A percentile compares a stretch with the other conserved stretches of the same genome.
phyloP scores from a whole-genome alignment of 345 rosid species.

The Bruguiera gymnorhiza region DNA sequence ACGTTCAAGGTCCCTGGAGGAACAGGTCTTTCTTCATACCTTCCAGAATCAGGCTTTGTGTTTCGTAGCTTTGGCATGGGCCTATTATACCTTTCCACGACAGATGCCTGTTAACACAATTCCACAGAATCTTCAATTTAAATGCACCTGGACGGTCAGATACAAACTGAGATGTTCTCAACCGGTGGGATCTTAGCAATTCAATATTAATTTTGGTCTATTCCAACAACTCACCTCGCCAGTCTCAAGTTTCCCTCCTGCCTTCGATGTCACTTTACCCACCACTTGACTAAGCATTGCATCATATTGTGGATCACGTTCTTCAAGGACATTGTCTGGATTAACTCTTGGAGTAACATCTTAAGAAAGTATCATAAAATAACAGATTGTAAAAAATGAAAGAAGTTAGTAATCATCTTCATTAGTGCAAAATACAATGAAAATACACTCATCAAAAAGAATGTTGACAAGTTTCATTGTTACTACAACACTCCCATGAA shows the following conservation, averaged over 20 bases:
- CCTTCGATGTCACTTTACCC: constrained; percentile 73
- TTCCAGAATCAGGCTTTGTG: constrained; percentile 52
- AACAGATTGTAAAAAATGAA: not conserved
- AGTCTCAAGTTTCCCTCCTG: constrained; percentile 84
- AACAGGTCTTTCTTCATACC: constrained; percentile 55
- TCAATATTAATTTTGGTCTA: not conserved
- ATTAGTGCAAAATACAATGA: not conserved
- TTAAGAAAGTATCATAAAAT: constrained; percentile 10
- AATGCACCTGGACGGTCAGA: no score
- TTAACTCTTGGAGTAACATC: constrained; percentile 38
- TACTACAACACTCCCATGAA: not conserved
- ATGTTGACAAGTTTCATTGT: not conserved
- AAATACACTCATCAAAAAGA: not conserved
- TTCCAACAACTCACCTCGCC: constrained; percentile 65
- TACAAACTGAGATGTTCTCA: no score
- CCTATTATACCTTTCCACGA: constrained; percentile 60
- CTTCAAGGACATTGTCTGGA: constrained; percentile 56
- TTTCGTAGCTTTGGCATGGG: constrained; percentile 84
- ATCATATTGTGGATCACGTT: constrained; percentile 64
- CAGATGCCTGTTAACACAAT: constrained; percentile 47
- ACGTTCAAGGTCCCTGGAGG: constrained; percentile 71
- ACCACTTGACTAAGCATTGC: constrained; percentile 86
- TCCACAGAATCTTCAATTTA: not conserved
- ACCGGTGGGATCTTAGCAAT: no score
- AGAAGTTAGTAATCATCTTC: not conserved